phyloP scores from a whole-genome alignment of 2,329 filamentous ascomycete species.

The Fusarium gaditjirri region DNA sequence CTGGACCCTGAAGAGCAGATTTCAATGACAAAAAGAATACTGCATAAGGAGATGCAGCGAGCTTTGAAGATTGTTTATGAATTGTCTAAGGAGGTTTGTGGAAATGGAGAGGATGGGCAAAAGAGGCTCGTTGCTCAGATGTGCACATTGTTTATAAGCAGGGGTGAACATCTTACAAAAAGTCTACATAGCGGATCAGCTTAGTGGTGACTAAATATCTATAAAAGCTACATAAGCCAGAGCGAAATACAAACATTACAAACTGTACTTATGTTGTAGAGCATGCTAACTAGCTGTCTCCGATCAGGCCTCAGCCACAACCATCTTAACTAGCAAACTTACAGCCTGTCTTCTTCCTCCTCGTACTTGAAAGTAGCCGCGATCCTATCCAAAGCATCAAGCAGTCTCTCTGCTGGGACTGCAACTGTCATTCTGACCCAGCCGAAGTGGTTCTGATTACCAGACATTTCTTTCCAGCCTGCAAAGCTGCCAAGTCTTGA shows the following conservation, averaged over 20 bases:
- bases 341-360: no score
- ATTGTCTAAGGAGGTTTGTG: not conserved
- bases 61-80: not conserved
- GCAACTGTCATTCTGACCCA: not conserved
- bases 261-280: accelerated
- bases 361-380: not conserved
- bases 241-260: no score
- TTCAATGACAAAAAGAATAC: not conserved
- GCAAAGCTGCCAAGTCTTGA: not conserved
- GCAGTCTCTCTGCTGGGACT: not conserved
- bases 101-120: not conserved
- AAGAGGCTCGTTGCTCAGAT: not conserved
- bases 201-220: not conserved
- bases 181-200: not conserved
- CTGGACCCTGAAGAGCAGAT: not conserved
- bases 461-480: not conserved
- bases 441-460: not conserved
- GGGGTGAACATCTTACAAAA: not conserved
- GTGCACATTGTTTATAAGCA: not conserved
- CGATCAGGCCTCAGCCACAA: not conserved
- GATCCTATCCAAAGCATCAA: not conserved
- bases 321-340: not conserved
- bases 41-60: not conserved
- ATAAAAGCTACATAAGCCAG: no score
- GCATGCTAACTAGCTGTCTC: accelerated